A percentile compares a stretch with the other conserved stretches of the same genome.
These are phyloP conservation scores for Singerocomus inundabilis DNA, from an alignment of 1,284 basidiomycete genomes.

Conservation along the genomic window DNA sequence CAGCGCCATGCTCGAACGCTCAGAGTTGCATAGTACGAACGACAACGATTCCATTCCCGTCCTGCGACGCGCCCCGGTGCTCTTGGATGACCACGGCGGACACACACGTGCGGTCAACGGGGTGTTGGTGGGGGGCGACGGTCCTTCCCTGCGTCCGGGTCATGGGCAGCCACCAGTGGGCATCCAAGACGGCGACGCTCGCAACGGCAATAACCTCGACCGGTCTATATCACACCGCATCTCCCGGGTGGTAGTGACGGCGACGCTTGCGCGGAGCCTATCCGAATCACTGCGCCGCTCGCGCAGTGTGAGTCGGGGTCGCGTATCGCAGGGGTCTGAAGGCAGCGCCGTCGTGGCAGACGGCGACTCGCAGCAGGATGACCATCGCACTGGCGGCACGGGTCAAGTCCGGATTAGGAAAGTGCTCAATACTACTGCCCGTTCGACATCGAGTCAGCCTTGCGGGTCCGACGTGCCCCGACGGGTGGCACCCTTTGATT, in stretches of 20 bases:
- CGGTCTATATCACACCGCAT: constrained; percentile 23
- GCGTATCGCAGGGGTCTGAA: too few species aligned
- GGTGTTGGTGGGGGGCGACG: too few species aligned
- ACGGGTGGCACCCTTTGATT: too few species aligned
- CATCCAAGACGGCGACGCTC: not conserved
- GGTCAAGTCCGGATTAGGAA: constrained; percentile 25
- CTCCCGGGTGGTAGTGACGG: constrained; percentile 24
- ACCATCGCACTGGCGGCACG: too few species aligned
- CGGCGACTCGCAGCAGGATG: too few species aligned
- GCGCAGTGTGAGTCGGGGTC: constrained; percentile 5
- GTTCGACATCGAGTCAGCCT: too few species aligned
- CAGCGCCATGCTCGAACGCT: constrained; percentile 10
- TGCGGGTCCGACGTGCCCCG: too few species aligned
- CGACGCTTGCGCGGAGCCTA: constrained; percentile 22
- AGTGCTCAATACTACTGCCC: too few species aligned
- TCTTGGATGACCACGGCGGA: constrained; percentile 12
- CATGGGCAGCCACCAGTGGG: too few species aligned
- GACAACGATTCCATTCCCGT: constrained; percentile 5
- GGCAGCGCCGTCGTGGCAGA: not conserved
- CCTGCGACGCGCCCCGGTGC: constrained; percentile 25
- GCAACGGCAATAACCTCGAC: constrained; percentile 2
- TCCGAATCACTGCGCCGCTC: constrained; percentile 15
- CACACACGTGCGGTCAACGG: constrained; percentile 3
- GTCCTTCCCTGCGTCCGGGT: too few species aligned
- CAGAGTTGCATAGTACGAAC: not conserved